Conservation (phyloP, 2,329 filamentous ascomycete species). For the Pseudocercospora pini-densiflorae region DNA sequence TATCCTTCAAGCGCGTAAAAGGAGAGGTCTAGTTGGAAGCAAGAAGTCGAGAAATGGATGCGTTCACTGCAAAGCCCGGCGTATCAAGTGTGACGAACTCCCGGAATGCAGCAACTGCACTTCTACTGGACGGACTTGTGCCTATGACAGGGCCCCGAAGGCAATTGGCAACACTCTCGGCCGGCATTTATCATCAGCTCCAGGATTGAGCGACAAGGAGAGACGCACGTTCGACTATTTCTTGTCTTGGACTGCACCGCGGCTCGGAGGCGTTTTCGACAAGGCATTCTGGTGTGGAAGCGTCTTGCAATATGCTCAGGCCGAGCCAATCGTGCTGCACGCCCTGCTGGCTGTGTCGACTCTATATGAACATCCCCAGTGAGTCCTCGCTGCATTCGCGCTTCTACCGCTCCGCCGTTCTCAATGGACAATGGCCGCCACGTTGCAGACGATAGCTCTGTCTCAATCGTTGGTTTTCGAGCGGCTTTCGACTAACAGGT, state of each 20-base stretch:
- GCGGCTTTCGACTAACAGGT: background rate
- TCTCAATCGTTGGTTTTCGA: background rate
- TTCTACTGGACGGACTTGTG: constrained; percentile 59
- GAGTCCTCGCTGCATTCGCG: too few relatives aligned
- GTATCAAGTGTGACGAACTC: constrained; percentile 61
- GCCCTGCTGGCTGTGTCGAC: constrained; percentile 30
- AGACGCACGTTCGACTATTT: constrained; percentile 30
- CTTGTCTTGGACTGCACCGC: constrained; percentile 27
- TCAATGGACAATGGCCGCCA: background rate
- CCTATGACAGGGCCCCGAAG: constrained; percentile 30
- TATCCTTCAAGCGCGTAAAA: constrained; percentile 25
- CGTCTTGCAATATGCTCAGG: constrained; percentile 33
- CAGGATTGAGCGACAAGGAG: constrained; percentile 16
- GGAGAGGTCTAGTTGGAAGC: constrained; percentile 26
- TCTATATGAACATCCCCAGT: constrained; percentile 30
- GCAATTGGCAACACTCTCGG: background rate
- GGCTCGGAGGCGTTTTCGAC: constrained; percentile 27
- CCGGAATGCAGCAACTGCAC: constrained; percentile 59
- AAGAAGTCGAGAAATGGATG: constrained; percentile 4
- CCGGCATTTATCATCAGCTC: constrained; percentile 12
- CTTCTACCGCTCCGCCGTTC: background rate
- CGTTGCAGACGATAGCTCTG: background rate
- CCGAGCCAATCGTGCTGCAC: constrained; percentile 30
- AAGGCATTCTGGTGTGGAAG: constrained; percentile 35
- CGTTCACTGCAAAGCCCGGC: constrained; percentile 42